Conservation (phyloP, 1,284 basidiomycete genomes). For the Retiboletus flavoniger region DNA sequence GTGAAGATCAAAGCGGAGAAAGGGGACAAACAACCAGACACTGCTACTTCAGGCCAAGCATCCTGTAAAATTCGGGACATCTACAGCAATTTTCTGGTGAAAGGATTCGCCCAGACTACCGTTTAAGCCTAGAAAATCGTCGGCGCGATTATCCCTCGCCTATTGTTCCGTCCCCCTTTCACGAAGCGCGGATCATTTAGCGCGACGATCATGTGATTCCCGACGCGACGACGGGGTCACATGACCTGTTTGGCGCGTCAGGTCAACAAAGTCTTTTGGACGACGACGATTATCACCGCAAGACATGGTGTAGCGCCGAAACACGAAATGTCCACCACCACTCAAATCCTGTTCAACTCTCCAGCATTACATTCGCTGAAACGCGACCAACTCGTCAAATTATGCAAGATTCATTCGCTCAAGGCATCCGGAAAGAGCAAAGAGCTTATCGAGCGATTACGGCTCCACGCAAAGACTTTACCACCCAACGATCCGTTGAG, state of each 20-base stretch:
- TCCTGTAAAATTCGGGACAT: constrained; percentile 2
- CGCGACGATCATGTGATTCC: constrained; percentile 18
- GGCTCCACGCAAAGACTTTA: constrained; percentile 59
- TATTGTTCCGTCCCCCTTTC: constrained; percentile 10
- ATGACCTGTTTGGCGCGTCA: constrained; percentile 15
- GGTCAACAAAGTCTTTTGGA: constrained; percentile 15
- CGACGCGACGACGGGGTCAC: constrained; percentile 13
- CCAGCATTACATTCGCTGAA: constrained; percentile 76
- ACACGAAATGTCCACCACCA: constrained; percentile 57
- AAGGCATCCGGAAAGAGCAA: constrained; percentile 75
- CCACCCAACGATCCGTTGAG: constrained; percentile 53
- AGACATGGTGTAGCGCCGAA: constrained; percentile 5
- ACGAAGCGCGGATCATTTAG: constrained; percentile 2
- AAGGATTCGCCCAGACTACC: neutral
- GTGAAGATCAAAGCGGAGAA: constrained; percentile 21
- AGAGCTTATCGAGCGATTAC: constrained; percentile 66
- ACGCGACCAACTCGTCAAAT: constrained; percentile 74
- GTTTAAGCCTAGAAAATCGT: neutral
- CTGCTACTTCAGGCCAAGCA: neutral
- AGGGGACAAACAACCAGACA: constrained; percentile 12
- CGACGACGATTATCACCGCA: constrained; percentile 1
- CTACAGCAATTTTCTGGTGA: neutral
- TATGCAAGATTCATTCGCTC: constrained; percentile 76
- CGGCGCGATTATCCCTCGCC: constrained; percentile 13
- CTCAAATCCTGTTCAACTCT: constrained; percentile 76